Percentiles rank a stretch among this genome's conserved stretches.
These are phyloP conservation scores for Mortierella sp. DNA, from an alignment of 371 early-diverging fungal species.

Conservation along the genomic window DNA sequence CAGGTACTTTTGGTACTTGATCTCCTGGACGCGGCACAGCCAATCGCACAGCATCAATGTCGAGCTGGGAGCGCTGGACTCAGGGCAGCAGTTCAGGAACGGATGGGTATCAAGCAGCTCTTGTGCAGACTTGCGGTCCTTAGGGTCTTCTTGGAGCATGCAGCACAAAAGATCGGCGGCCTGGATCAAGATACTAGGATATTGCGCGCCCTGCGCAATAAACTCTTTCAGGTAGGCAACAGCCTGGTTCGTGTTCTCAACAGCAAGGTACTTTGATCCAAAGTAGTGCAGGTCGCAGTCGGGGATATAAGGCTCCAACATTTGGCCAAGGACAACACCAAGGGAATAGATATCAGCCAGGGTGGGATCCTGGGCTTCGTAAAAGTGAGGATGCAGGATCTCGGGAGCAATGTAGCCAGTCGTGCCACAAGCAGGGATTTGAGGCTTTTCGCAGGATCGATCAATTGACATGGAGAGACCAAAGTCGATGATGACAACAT, in stretches of 20 bases:
- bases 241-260: slow-evolving; percentile 64
- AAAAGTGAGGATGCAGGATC: slow-evolving; percentile 54
- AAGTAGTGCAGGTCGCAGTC: slow-evolving; percentile 65
- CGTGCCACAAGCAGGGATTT: slow-evolving; percentile 69
- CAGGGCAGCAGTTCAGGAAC: slow-evolving; percentile 28
- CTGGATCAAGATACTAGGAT: slow-evolving; percentile 42
- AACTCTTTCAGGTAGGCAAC: slow-evolving; percentile 58
- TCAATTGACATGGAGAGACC: slow-evolving; percentile 64
- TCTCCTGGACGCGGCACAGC: slow-evolving; percentile 53
- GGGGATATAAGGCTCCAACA: slow-evolving; percentile 70
- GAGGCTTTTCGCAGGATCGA: slow-evolving; percentile 32
- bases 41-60: slow-evolving; percentile 50
- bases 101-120: slow-evolving; percentile 37
- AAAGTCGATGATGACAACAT: slow-evolving; percentile 75
- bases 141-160: slow-evolving; percentile 47
- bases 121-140: slow-evolving; percentile 44
- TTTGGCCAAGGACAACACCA: slow-evolving; percentile 72
- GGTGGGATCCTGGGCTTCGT: slow-evolving; percentile 43
- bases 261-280: slow-evolving; percentile 67
- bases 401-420: slow-evolving; percentile 88
- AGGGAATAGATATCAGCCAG: slow-evolving; percentile 73
- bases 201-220: slow-evolving; percentile 31
- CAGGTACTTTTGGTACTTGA: slow-evolving; percentile 51
- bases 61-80: slow-evolving; percentile 1
- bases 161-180: slow-evolving; percentile 43